These are phyloP conservation scores for Solanum hybrid DNA, from an alignment of 305 asterid species.

Conservation along the genomic window DNA sequence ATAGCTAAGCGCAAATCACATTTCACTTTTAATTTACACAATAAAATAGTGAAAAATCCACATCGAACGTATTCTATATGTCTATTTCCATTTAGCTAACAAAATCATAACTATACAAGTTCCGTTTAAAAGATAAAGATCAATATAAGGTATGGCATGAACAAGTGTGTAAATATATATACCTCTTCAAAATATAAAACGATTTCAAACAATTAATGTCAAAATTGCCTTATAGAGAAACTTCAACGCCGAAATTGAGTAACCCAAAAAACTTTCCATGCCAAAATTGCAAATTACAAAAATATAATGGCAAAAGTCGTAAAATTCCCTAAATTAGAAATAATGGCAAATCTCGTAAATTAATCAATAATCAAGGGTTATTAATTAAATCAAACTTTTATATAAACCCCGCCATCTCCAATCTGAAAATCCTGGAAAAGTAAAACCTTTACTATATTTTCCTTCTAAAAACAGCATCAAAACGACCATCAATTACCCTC, in stretches of 20 bases:
- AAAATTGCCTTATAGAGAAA: neutral
- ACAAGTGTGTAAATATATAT: neutral
- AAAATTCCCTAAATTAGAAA: neutral
- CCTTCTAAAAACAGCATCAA: neutral
- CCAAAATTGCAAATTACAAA: neutral
- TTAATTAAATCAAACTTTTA: conserved; percentile 3
- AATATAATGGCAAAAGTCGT: neutral
- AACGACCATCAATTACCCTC: neutral
- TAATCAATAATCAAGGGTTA: conserved; percentile 5
- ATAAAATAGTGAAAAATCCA: neutral
- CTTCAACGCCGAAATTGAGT: neutral
- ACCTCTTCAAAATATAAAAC: neutral
- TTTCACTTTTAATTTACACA: neutral
- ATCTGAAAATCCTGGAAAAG: conserved; percentile 11
- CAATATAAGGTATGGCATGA: neutral
- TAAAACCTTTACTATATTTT: neutral
- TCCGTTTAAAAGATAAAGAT: neutral
- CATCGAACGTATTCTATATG: neutral
- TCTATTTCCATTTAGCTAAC: neutral
- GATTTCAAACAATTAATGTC: neutral
- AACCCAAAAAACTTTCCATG: neutral
- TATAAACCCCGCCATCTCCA: conserved; percentile 21
- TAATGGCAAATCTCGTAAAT: conserved; percentile 28
- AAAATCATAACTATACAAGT: neutral
- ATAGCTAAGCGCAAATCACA: neutral